Base-by-base conservation (phyloP, 805 yeast genomes). In the Schwanniomyces occidentalis region DNA sequence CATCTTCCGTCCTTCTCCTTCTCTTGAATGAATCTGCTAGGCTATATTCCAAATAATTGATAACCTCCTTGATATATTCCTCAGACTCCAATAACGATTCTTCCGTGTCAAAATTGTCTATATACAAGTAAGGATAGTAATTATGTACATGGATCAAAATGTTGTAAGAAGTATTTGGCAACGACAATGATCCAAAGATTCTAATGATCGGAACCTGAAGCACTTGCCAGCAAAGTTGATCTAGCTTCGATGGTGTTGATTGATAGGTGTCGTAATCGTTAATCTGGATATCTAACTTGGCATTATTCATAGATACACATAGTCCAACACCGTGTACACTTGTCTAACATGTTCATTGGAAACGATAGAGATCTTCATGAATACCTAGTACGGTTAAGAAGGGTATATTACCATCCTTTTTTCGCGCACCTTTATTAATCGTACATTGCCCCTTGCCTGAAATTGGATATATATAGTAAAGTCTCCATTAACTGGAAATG, bases 91-190 rank as follows among this genome's bases (percentile, higher is more conserved):
- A 16, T 10, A 32, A 8, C 14, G 17, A 13, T n/a, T 25, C 30
- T 9, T 10, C 44, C 37, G 4, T 13, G 13, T 80, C 83, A 27
- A 64, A 66, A 49, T 82, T 82, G 22, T 76, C 78, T 2, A 90
- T 65, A 51, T 73, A 89, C 2, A 91, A 45, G 51, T 91, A 93
- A 0, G 98, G 99, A 44, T 72, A 86, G 13, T 76, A 76, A 24
- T 91, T 90, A 61, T 90, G 98, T 7, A 93, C 63, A 55, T 93
- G 96, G 1, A 84, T 74, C 9, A 68, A 35, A 1, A 58, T 44
- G 39, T 61, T 59, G 44, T 50, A 61, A 21, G 42, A 28, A 10
- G 41, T 38, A 8, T 72, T 69, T 18, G 76, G 75, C 45, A 76
- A 78, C 0, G 88, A 85, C 0, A 80, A 68, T 8, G 77, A 70